Evolutionary conservation across 805 yeast species (phyloP), one percentile per base, ranked within the genome.

Genomic region (Candida insectorum): DNA sequence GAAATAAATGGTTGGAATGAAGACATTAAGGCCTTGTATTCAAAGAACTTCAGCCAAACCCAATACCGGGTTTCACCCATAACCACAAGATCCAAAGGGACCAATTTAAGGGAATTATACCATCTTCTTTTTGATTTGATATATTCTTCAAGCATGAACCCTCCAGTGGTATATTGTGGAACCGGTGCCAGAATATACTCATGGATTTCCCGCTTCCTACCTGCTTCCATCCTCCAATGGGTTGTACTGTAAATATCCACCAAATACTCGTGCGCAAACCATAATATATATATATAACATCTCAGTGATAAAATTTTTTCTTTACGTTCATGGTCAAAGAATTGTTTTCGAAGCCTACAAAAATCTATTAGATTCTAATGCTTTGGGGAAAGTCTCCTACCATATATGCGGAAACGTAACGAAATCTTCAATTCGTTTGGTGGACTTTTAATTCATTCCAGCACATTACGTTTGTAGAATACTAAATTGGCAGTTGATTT

Each of bases 321-420:
- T 47, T 50, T 52, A 71, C 77, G 71, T 73, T 69, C 83, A 76
- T 78, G 78, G 70, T 55, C 74, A 60, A 80, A 80, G 85, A 80
- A 77, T 80, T 79, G 85, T 78, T 78, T 56, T 74, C 86, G 79
- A 80, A 79, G 85, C 80, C 60, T 59, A 58, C 85, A 68, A 44
- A 77, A 69, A 71, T 35, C 43, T 31, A 27, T 34, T 28, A 14
- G 36, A 49, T 48, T 41, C 33, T 16, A 45, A 57, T 56, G 83
- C 83, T 79, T 80, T 74, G 86, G 88, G 88, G 87, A 81, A 81
- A 81, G 88, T 81, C 88, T 81, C 87, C 88, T 77, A 84, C 84
- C 84, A 61, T 57, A 34, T 57, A 62, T 65, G 77, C 82, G 87
- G 87, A 79, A 79, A 80, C 72, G 71, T 49, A 56, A 50, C 58